These are phyloP conservation scores for Laguncularia racemosa DNA, from an alignment of 345 rosid species.

Conservation along the genomic window DNA sequence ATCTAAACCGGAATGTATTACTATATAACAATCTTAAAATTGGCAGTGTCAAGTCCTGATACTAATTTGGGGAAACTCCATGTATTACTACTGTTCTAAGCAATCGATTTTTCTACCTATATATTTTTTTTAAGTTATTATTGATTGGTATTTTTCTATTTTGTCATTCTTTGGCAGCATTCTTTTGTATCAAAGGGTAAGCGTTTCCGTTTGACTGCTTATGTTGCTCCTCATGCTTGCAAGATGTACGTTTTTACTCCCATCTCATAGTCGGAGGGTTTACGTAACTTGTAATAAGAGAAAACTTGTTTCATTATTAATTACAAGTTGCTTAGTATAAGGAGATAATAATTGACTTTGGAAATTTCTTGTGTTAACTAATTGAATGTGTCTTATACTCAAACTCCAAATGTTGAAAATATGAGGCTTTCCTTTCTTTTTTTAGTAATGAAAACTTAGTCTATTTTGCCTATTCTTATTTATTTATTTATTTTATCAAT, in stretches of 20 bases:
- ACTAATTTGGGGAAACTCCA: too few relatives aligned
- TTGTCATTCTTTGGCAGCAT: constrained; percentile 20
- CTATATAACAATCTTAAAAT: too few relatives aligned
- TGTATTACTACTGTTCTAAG: not conserved
- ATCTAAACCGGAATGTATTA: too few relatives aligned
- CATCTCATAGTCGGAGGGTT: not conserved
- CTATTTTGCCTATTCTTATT: too few relatives aligned
- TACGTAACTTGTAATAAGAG: not conserved
- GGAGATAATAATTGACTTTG: too few relatives aligned
- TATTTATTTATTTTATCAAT: too few relatives aligned
- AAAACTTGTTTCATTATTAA: not conserved
- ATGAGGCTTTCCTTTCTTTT: too few relatives aligned
- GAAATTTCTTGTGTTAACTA: too few relatives aligned
- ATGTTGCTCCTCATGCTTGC: constrained; percentile 30
- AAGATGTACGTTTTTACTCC: constrained; percentile 27
- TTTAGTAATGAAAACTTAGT: too few relatives aligned
- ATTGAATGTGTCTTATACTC: too few relatives aligned
- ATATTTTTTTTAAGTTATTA: not conserved
- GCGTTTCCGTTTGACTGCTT: constrained; percentile 17
- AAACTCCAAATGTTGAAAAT: too few relatives aligned
- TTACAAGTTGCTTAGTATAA: not conserved
- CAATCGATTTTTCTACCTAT: not conserved
- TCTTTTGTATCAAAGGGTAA: constrained; percentile 20
- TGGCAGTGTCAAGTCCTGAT: too few relatives aligned
- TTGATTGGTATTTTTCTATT: not conserved